phyloP scores from a whole-genome alignment of 768 basidiomycete species.

The Tricholoma saponaceum region DNA sequence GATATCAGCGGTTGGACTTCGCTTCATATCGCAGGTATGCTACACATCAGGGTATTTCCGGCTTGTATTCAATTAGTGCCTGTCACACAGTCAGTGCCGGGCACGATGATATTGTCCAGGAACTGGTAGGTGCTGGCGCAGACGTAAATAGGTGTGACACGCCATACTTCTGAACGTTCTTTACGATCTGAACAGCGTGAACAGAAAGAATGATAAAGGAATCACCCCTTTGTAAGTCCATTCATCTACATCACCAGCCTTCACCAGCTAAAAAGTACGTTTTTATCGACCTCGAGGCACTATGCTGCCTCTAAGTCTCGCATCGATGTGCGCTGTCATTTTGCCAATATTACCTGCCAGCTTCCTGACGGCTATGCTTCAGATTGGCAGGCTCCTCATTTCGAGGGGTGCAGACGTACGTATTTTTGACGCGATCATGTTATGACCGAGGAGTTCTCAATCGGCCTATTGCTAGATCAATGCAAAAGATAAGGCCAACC shows the following conservation, averaged over 20 bases:
- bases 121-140: conserved; percentile 79
- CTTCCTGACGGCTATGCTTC: conserved; percentile 26
- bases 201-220: conserved; percentile 74
- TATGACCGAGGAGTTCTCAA: conserved; percentile 27
- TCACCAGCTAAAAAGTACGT: conserved; percentile 14
- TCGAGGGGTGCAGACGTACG: conserved; percentile 88
- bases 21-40: conserved; percentile 71
- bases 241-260: conserved; percentile 6
- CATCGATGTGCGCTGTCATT: conserved; percentile 57
- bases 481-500: conserved; percentile 89
- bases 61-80: conserved; percentile 13
- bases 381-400: conserved; percentile 89
- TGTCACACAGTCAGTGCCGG: conserved; percentile 69
- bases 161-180: conserved; percentile 14
- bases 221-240: conserved; percentile 72
- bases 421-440: conserved; percentile 26
- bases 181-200: conserved; percentile 14
- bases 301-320: conserved; percentile 92
- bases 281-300: conserved; percentile 49
- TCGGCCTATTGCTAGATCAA: conserved; percentile 67
- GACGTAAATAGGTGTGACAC: conserved; percentile 57
- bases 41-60: background rate
- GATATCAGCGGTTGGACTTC: conserved; percentile 76
- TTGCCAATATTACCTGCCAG: conserved; percentile 18
- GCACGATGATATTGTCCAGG: conserved; percentile 66